A percentile compares a stretch with the other conserved stretches of the same genome.
Conservation (phyloP, 2,329 filamentous ascomycete species). For the Sporothrix luriei region DNA sequence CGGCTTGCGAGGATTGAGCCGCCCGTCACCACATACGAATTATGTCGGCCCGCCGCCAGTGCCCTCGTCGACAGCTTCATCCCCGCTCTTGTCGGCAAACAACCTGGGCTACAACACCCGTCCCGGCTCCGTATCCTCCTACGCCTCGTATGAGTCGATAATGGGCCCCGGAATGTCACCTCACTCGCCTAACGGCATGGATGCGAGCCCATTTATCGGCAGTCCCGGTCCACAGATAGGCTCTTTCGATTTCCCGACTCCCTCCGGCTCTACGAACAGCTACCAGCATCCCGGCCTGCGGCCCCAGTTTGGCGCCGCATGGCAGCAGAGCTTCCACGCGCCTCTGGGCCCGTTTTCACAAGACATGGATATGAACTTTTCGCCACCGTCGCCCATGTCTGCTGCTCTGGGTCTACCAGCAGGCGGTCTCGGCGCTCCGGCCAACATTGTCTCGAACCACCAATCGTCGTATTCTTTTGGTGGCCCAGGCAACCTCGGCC, state of each 20-base stretch:
- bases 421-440: conserved; percentile 31
- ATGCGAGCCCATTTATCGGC: conserved; percentile 36
- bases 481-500: conserved; percentile 14
- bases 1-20: conserved; percentile 36
- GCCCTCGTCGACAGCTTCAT: conserved; percentile 36
- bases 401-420: conserved; percentile 29
- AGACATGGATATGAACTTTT: conserved; percentile 37
- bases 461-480: conserved; percentile 34
- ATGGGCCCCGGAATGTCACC: conserved; percentile 36
- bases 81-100: conserved; percentile 33
- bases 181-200: conserved; percentile 34
- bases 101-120: conserved; percentile 31
- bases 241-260: conserved; percentile 33
- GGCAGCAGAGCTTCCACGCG: conserved; percentile 37
- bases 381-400: conserved; percentile 37
- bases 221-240: conserved; percentile 36
- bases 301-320: conserved; percentile 36
- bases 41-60: conserved; percentile 36
- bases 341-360: conserved; percentile 34
- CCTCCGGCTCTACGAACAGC: conserved; percentile 2
- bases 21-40: conserved; percentile 38
- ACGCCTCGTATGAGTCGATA: conserved; percentile 36
- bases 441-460: conserved; percentile 34
- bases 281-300: conserved; percentile 37
- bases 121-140: conserved; percentile 37